Percentiles rank a stretch among this genome's conserved stretches.
Conservation (phyloP, 192 early-diverging fungal species). For the Lunasporangiospora selenospora region DNA sequence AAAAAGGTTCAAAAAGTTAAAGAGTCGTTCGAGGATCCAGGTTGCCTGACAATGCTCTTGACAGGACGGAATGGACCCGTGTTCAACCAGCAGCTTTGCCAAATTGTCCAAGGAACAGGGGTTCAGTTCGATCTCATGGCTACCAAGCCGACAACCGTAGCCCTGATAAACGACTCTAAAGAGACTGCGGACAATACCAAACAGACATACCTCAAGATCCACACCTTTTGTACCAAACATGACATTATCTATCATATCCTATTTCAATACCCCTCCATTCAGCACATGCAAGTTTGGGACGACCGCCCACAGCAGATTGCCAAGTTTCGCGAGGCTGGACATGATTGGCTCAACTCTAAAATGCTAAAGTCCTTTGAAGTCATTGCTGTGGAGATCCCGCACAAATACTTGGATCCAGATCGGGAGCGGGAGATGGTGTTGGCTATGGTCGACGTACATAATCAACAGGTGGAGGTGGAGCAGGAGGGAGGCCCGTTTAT, state of each 20-base stretch:
- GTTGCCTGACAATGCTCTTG: conserved; percentile 35
- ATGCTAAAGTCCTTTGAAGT: conserved; percentile 32
- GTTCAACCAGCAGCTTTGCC: conserved; percentile 50
- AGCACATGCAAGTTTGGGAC: conserved; percentile 61
- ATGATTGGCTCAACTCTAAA: conserved; percentile 37
- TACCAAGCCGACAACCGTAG: conserved; percentile 9
- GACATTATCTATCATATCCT: conserved; percentile 60
- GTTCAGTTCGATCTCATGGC: conserved; percentile 55
- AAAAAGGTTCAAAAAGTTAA: conserved; percentile 56
- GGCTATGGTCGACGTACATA: conserved; percentile 36
- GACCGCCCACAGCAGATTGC: conserved; percentile 57
- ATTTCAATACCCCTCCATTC: conserved; percentile 53
- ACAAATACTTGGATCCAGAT: conserved; percentile 30
- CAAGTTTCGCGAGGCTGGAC: conserved; percentile 34
- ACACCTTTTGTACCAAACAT: conserved; percentile 69
- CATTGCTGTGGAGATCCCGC: conserved; percentile 22
- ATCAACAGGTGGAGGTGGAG: conserved; percentile 31
- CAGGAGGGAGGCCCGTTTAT: conserved; percentile 14
- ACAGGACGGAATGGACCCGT: conserved; percentile 40
- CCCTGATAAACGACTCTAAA: background rate
- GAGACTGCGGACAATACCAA: too few species aligned
- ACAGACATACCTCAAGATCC: conserved; percentile 34
- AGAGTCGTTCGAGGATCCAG: conserved; percentile 48
- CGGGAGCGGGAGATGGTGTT: conserved; percentile 28
- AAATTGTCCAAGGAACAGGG: conserved; percentile 37